Evolutionary conservation across 371 early-diverging fungal genomes (phyloP), one percentile per base, ranked within the genome.

Genomic region (Dichotomocladium elegans): DNA sequence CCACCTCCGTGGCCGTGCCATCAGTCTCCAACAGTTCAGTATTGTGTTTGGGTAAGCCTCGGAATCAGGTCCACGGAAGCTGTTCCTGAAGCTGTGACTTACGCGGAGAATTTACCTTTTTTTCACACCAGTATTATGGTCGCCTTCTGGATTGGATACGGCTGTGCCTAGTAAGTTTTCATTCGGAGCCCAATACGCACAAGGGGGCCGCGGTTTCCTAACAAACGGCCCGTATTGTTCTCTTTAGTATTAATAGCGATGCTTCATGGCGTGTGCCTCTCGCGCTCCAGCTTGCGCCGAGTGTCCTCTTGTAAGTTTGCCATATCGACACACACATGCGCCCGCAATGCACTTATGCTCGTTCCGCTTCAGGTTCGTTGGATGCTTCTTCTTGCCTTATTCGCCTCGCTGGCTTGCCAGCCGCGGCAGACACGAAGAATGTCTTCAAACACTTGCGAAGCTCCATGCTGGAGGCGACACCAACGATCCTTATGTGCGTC

Each of bases 181-280:
- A 89, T 86, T 88, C n/a, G n/a, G 75, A 88, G 24, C 48, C 82
- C 24, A 81, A 87, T 5, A 68, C 87, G 46, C 85, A 81, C 33
- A 53, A n/a, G n/a, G n/a, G n/a, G n/a, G n/a, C n/a, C n/a, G n/a
- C n/a, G 14, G 9, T 43, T 25, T 43, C 43, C 10, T 24, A 4
- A 43, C 5, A 41, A 41, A 41, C 7, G n/a, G 5, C 41, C 5
- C 15, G 6, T 15, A 14, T 41, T 41, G n/a, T 10, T 33, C 33
- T 33, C 33, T 33, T 10, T 28, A 55, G 55, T 17, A 47, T 67
- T 9, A 14, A 51, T 1, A 40, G 70, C 14, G 41, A 68, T 29
- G 30, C 46, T 10, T 57, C 75, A 10, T 74, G 72, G 72, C 66
- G 63, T 46, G 11, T 74, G 10, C 75, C 75, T 9, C 47, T 69